phyloP scores from a whole-genome alignment of 306 rosid genomes.

The Cucumis cinereus region DNA sequence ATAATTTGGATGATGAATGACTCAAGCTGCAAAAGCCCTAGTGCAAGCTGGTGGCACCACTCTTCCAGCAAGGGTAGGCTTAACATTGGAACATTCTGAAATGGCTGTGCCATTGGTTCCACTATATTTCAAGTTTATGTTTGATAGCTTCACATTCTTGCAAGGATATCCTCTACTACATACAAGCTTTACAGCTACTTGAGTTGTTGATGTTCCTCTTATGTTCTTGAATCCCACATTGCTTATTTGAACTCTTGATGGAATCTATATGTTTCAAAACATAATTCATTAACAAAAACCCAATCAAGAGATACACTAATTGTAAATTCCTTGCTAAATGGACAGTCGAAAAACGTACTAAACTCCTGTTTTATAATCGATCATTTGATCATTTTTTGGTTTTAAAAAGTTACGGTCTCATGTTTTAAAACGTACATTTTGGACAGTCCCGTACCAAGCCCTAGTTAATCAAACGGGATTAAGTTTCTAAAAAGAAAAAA shows the following conservation, averaged over 20 bases:
- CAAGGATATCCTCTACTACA: slow-evolving; percentile 29
- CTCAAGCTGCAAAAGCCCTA: neutral
- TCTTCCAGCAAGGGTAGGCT: slow-evolving; percentile 11
- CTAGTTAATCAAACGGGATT: too few species aligned
- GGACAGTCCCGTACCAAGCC: too few species aligned
- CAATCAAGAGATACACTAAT: too few species aligned
- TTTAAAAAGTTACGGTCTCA: too few species aligned
- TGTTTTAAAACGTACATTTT: too few species aligned
- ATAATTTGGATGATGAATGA: neutral
- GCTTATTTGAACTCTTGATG: slow-evolving; percentile 28
- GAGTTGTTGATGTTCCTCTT: slow-evolving; percentile 18
- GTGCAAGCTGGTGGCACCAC: slow-evolving; percentile 14
- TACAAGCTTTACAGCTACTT: slow-evolving; percentile 18
- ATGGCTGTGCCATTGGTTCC: slow-evolving; percentile 9
- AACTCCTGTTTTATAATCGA: too few species aligned
- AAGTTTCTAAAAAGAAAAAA: too few species aligned
- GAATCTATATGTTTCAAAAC: neutral
- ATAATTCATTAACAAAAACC: too few species aligned
- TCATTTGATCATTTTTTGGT: too few species aligned
- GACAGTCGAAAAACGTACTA: too few species aligned
- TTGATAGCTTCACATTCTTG: slow-evolving; percentile 14
- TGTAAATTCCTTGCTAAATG: too few species aligned
- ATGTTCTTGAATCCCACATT: slow-evolving; percentile 23
- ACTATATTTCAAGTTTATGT: slow-evolving; percentile 17
- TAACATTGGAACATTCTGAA: slow-evolving; percentile 23